phyloP scores from a whole-genome alignment of 495 filamentous ascomycete species.

The Talaromyces ruber region DNA sequence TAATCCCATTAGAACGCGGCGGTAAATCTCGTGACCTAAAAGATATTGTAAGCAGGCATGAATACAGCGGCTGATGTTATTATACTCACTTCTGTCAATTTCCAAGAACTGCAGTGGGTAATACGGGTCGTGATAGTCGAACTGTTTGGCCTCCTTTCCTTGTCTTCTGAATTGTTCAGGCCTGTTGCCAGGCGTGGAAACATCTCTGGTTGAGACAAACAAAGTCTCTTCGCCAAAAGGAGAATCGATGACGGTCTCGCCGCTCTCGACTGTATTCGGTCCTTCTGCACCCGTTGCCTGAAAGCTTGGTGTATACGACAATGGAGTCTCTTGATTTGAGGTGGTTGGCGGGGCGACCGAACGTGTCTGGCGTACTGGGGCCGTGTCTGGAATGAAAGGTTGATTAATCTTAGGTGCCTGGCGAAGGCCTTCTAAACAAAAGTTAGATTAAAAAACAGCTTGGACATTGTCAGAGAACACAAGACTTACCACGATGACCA shows the following conservation, averaged over 20 bases:
- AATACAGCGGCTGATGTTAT: not conserved
- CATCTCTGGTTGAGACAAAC: conserved; percentile 35
- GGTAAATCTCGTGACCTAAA: conserved; percentile 62
- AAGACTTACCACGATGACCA: conserved; percentile 18
- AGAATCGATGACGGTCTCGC: conserved; percentile 5
- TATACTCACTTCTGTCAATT: conserved; percentile 30
- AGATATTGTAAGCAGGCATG: not conserved
- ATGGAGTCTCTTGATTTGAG: conserved; percentile 12
- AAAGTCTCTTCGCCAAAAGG: conserved; percentile 20
- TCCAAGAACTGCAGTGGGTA: conserved; percentile 33
- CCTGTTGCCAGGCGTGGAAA: conserved; percentile 35
- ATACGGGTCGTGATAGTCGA: conserved; percentile 37
- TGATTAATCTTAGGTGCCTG: conserved; percentile 39
- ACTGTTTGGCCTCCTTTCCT: conserved; percentile 22
- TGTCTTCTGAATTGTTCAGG: conserved; percentile 26
- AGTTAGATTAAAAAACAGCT: conserved; percentile 10
- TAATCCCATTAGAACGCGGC: conserved; percentile 70
- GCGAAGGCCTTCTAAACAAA: conserved; percentile 33
- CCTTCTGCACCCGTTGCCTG: conserved; percentile 4
- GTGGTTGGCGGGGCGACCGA: conserved; percentile 15
- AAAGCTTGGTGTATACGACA: conserved; percentile 24
- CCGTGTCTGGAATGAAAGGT: conserved; percentile 38
- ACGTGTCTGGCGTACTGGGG: conserved; percentile 25
- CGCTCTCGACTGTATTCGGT: conserved; percentile 19
- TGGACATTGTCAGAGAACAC: not conserved